Evolutionary conservation across 768 basidiomycete species (phyloP).

Genomic region (Tylopilus sp.): DNA sequence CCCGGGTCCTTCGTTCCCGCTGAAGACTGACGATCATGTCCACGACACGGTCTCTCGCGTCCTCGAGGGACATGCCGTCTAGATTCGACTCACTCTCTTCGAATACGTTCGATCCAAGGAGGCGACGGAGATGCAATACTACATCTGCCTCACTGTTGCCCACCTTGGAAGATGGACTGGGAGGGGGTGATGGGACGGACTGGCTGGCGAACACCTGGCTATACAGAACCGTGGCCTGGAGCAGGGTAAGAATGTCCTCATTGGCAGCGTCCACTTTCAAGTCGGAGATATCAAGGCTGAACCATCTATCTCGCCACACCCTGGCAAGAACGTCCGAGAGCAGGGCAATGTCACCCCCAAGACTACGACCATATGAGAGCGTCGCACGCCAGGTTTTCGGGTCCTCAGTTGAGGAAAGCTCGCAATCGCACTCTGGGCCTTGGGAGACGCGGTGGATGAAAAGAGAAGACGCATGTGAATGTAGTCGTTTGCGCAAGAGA

Average conservation of each 20-base stretch:
- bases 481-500: constrained; percentile 50
- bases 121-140: constrained; percentile 47
- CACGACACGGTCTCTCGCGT: constrained; percentile 72
- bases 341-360: constrained; percentile 55
- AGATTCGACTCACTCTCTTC: constrained; percentile 23
- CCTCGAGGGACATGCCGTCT: constrained; percentile 50
- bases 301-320: constrained; percentile 44
- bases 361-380: constrained; percentile 55
- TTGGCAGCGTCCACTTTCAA: constrained; percentile 32
- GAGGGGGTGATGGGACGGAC: constrained; percentile 55
- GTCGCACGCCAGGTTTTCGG: constrained; percentile 44
- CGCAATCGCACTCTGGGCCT: constrained; percentile 12
- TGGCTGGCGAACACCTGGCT: constrained; percentile 51
- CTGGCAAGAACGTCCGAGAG: constrained; percentile 57
- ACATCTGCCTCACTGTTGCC: constrained; percentile 28
- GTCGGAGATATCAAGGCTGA: constrained; percentile 28
- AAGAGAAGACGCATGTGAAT: constrained; percentile 47
- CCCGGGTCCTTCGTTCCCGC: constrained; percentile 23
- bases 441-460: constrained; percentile 48
- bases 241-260: constrained; percentile 48
- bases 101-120: constrained; percentile 53
- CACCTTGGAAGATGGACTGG: constrained; percentile 42
- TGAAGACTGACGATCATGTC: constrained; percentile 56
- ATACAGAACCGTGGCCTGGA: constrained; percentile 60
- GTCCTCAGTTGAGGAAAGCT: constrained; percentile 21